Base-by-base conservation (phyloP, 257 asterid genomes). In the Ophiorrhiza pumila region DNA sequence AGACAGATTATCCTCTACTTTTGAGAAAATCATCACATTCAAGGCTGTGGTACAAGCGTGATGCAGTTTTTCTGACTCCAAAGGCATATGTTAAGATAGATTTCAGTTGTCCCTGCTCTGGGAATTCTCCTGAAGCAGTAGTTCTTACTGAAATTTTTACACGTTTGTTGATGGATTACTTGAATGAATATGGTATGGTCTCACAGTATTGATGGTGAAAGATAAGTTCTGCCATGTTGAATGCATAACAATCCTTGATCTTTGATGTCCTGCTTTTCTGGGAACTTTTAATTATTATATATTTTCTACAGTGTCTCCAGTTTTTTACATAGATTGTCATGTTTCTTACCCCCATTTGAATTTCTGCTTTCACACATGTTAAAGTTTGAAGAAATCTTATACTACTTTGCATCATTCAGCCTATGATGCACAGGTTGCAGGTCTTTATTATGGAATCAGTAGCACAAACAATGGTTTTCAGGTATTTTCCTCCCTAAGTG, bases 21-120 rank as follows among this genome's bases (percentile, higher is more conserved):
- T 80, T 89, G 96, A 81, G 91, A 87, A 87, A 87, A 83, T 87
- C 99, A 23, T 78, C 84, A 43, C 85, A 81, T 85, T 95, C 99
- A 78, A 87, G 91, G 85, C 79, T 95, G 85, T 95, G 99, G 99
- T 95, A 87, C 86, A 95, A 95, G 86, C 94, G 94, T 64, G 96
- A 95, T 77, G 84, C 93, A 39, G 74, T 87, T 47, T 95, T 95
- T 83, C 85, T 86, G 29, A 80, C 93, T 78, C 99, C 99, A 23
- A 95, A 95, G 83, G 99, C 97, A 76, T 88, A 83, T 81, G 88
- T 89, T 65, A 92, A 81, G 82, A 86, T 95, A 73, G 95, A 95
- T 84, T 87, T 90, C 90, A 84, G 85, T 83, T 92, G 99, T 79
- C 98, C 99, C 20, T 78, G 76, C 65, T 80, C 96, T 76, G 97